Evolutionary conservation across 169 alveolate genomes (phyloP).

Genomic region (Plasmodium vivax): DNA sequence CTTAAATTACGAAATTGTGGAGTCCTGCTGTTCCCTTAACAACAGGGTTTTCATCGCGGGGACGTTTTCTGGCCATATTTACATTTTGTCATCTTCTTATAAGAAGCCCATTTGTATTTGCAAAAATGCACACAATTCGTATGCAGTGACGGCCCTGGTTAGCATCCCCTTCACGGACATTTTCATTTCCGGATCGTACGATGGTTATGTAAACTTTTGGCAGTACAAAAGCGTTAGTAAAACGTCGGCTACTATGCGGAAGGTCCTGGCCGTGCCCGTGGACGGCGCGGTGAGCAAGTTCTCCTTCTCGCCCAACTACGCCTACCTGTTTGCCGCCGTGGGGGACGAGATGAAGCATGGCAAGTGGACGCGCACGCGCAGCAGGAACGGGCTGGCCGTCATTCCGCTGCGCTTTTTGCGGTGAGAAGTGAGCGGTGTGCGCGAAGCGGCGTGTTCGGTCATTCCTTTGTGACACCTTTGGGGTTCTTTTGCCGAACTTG

Average conservation of each 20-base stretch:
- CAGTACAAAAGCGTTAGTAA: slow-evolving; percentile 44
- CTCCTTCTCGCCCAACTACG: slow-evolving; percentile 63
- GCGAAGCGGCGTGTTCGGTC: neutral
- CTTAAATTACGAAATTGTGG: slow-evolving; percentile 61
- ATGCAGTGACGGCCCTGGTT: slow-evolving; percentile 34
- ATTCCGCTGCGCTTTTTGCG: slow-evolving; percentile 49
- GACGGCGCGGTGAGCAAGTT: slow-evolving; percentile 40
- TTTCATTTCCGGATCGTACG: slow-evolving; percentile 68
- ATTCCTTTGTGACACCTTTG: neutral
- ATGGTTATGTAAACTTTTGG: slow-evolving; percentile 70
- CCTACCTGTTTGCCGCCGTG: slow-evolving; percentile 36
- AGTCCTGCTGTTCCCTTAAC: slow-evolving; percentile 67
- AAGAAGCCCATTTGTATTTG: slow-evolving; percentile 55
- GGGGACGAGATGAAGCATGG: slow-evolving; percentile 72
- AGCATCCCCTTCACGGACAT: slow-evolving; percentile 53
- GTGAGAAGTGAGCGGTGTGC: neutral
- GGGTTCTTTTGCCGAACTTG: neutral
- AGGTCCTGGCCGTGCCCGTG: slow-evolving; percentile 46
- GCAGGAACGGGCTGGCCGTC: slow-evolving; percentile 46
- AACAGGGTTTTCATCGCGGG: slow-evolving; percentile 63
- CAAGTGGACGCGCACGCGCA: slow-evolving; percentile 35
- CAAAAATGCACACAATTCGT: slow-evolving; percentile 55
- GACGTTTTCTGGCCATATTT: slow-evolving; percentile 53
- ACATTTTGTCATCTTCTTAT: slow-evolving; percentile 59
- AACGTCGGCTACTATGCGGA: slow-evolving; percentile 29